Base-by-base conservation (phyloP, 305 asterid genomes). In the Andrographis paniculata region DNA sequence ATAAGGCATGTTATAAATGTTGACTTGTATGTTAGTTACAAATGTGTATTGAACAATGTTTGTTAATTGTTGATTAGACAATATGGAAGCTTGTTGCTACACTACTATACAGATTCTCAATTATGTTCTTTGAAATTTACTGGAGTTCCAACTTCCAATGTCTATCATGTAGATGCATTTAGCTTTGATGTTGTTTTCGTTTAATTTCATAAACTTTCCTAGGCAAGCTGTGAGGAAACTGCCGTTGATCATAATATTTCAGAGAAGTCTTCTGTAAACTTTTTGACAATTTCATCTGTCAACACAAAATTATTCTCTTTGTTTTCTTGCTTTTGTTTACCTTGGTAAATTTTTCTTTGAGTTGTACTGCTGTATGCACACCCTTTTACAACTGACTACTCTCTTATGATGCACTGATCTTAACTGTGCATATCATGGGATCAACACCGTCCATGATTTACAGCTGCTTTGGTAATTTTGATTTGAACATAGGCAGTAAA, bases 401-500 rank as follows among this genome's bases (percentile, higher is more conserved):
- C 30, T 3, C 8, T 24, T 4, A 24, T 24, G 30, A 24, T 24
- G 8, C 30, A 8, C 8, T 24, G 30, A 24, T 4, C 8, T 24
- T 24, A 3, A 24, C 30, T 24, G 30, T 8, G 30, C 8, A 24
- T 8, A n/a, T n/a, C n/a, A n/a, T n/a, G n/a, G n/a, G n/a, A n/a
- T n/a, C n/a, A n/a, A n/a, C n/a, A n/a, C n/a, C n/a, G n/a, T n/a
- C n/a, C n/a, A 37, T 37, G 8, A 12, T 13, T n/a, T 44, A 43
- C 53, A 53, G 39, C 45, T 17, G 36, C 52, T 45, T 31, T 55
- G 13, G 52, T 52, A 24, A 47, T 50, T 42, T 64, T 24, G 30
- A 20, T 42, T 54, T 54, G 64, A 28, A 17, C n/a, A n/a, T 69
- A 91, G 99, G 92, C 87, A 41, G 78, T 83, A 20, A 57, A 75